Percentiles rank a stretch among this genome's conserved stretches.
These are phyloP conservation scores for Wickerhamiella dianesei DNA, from an alignment of 805 yeast genomes.

Conservation along the genomic window DNA sequence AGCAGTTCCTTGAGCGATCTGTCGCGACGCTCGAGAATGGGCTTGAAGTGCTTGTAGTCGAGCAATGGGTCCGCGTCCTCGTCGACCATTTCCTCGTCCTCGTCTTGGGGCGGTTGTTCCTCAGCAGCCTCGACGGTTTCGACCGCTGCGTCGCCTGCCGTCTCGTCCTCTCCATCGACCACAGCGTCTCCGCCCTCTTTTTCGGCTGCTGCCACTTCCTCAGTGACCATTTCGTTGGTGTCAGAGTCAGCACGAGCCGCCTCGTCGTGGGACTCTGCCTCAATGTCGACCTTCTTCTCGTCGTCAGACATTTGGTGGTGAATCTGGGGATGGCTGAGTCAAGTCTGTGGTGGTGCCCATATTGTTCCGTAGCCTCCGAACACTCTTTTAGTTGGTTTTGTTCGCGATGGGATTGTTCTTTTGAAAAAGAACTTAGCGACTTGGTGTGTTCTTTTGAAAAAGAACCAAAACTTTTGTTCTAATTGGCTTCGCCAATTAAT, in stretches of 20 bases:
- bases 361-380: too few relatives aligned
- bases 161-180: not conserved
- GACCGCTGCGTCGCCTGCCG: not conserved
- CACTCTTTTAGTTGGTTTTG: too few relatives aligned
- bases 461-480: too few relatives aligned
- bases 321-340: not conserved
- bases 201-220: not conserved
- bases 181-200: not conserved
- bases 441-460: too few relatives aligned
- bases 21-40: constrained; percentile 20
- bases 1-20: constrained; percentile 55
- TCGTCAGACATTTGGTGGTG: not conserved
- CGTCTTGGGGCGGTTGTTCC: not conserved
- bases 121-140: not conserved
- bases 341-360: too few relatives aligned
- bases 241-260: too few relatives aligned
- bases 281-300: not conserved
- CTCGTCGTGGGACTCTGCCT: not conserved
- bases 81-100: not conserved
- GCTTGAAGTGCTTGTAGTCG: constrained; percentile 16
- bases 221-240: not conserved
- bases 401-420: too few relatives aligned
- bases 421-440: too few relatives aligned
- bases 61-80: constrained; percentile 15
- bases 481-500: too few relatives aligned